Conservation (phyloP, 2,329 filamentous ascomycete species). For the Fusarium denticulatum region DNA sequence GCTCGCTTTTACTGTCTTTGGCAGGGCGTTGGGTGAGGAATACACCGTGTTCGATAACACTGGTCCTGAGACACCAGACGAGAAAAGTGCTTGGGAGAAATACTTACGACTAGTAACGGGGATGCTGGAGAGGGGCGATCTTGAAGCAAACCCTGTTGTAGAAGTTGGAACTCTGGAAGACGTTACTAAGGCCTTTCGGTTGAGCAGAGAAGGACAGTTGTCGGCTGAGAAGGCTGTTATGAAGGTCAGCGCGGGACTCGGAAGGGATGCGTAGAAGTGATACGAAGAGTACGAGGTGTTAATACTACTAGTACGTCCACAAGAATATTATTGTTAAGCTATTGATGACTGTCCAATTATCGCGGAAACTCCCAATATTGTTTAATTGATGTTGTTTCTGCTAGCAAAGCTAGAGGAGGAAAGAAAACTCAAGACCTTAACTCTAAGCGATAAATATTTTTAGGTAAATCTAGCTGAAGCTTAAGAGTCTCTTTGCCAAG, state of each 20-base stretch:
- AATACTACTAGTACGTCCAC: not conserved
- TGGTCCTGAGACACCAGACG: not conserved
- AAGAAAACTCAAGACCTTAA: not conserved
- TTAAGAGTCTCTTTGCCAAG: not conserved
- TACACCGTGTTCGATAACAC: not conserved
- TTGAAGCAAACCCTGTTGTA: not conserved
- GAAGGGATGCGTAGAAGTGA: not conserved
- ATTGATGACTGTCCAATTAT: not conserved
- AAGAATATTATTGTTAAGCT: not conserved
- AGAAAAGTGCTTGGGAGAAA: not conserved
- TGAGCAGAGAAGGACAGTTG: not conserved
- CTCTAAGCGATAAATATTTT: not conserved
- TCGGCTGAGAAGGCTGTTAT: slow-evolving; percentile 13
- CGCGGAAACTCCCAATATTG: not conserved
- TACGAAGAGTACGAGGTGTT: rapidly evolving
- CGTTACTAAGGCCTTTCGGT: not conserved
- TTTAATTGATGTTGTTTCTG: not conserved
- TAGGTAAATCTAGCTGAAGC: not conserved
- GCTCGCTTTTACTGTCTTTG: slow-evolving; percentile 13
- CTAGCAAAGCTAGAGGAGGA: not conserved
- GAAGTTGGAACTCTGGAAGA: not conserved
- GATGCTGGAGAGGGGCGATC: not conserved
- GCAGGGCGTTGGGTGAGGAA: not conserved
- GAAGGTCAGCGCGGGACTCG: not conserved
- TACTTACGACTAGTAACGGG: not conserved